Evolutionary conservation across 305 asterid species (phyloP).

Genomic region (Fraxinus floribunda): DNA sequence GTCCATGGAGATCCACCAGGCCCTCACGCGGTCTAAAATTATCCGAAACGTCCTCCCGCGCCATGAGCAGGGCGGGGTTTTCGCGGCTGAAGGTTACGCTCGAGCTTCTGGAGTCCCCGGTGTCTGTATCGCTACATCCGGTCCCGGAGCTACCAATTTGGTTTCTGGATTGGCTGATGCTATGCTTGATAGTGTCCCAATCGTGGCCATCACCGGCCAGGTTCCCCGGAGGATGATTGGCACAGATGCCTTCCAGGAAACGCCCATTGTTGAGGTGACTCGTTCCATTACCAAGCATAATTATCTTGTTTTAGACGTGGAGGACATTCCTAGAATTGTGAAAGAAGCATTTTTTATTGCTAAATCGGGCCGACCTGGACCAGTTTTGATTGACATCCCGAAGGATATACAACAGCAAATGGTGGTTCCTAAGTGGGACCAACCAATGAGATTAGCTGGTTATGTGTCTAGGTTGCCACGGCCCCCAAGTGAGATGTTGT

Average conservation of each 20-base stretch:
- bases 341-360: conserved; percentile 38
- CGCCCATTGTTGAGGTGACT: conserved; percentile 48
- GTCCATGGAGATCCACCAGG: conserved; percentile 66
- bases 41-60: conserved; percentile 65
- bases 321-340: conserved; percentile 54
- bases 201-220: conserved; percentile 69
- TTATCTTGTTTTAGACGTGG: conserved; percentile 57
- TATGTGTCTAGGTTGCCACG: conserved; percentile 56
- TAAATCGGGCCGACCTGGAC: conserved; percentile 64
- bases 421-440: conserved; percentile 39
- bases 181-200: conserved; percentile 50
- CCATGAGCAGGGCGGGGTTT: conserved; percentile 71
- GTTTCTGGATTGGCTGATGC: conserved; percentile 67
- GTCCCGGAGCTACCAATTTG: conserved; percentile 73
- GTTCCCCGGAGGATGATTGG: conserved; percentile 67
- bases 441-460: conserved; percentile 47
- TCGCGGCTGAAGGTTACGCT: conserved; percentile 76
- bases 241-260: conserved; percentile 65
- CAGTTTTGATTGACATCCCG: conserved; percentile 63
- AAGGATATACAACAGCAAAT: conserved; percentile 36
- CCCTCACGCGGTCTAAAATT: conserved; percentile 49
- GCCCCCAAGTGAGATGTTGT: conserved; percentile 32
- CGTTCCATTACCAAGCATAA: conserved; percentile 54
- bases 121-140: conserved; percentile 68
- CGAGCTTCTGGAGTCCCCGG: conserved; percentile 64